A percentile compares a stretch with the other conserved stretches of the same genome.
phyloP scores from a whole-genome alignment of 2,329 filamentous ascomycete genomes.

The Trichoderma lentiforme region DNA sequence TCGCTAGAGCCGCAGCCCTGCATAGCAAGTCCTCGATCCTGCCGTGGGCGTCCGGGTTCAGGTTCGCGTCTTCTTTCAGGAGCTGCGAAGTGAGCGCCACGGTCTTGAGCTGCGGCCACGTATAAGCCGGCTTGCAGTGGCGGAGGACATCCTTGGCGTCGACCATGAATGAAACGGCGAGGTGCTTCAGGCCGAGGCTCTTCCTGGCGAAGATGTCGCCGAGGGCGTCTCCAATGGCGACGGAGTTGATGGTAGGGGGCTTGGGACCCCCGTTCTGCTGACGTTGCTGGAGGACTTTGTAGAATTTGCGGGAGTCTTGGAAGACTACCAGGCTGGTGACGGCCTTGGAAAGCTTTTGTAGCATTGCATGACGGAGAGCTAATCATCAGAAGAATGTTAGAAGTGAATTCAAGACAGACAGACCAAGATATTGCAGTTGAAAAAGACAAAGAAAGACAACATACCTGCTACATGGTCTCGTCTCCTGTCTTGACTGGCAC shows the following conservation, averaged over 20 bases:
- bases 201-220: background rate
- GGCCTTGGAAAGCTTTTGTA: slow-evolving; percentile 23
- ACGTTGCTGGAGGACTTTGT: background rate
- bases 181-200: slow-evolving; percentile 28
- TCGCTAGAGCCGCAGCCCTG: slow-evolving; percentile 23
- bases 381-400: slow-evolving; percentile 18
- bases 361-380: slow-evolving; percentile 15
- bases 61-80: slow-evolving; percentile 20
- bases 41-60: slow-evolving; percentile 12
- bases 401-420: background rate
- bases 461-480: background rate
- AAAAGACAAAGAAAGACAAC: background rate
- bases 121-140: background rate
- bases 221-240: slow-evolving; percentile 8
- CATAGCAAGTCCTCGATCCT: slow-evolving; percentile 27
- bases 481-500: background rate
- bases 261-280: background rate
- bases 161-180: slow-evolving; percentile 29
- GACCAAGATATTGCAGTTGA: background rate
- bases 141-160: slow-evolving; percentile 29
- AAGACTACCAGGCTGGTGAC: slow-evolving; percentile 28
- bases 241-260: background rate
- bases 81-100: slow-evolving; percentile 33
- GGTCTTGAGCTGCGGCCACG: slow-evolving; percentile 28
- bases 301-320: slow-evolving; percentile 28